Conservation (phyloP, 2,329 filamentous ascomycete genomes). For the Ophiosphaerella korrae region DNA sequence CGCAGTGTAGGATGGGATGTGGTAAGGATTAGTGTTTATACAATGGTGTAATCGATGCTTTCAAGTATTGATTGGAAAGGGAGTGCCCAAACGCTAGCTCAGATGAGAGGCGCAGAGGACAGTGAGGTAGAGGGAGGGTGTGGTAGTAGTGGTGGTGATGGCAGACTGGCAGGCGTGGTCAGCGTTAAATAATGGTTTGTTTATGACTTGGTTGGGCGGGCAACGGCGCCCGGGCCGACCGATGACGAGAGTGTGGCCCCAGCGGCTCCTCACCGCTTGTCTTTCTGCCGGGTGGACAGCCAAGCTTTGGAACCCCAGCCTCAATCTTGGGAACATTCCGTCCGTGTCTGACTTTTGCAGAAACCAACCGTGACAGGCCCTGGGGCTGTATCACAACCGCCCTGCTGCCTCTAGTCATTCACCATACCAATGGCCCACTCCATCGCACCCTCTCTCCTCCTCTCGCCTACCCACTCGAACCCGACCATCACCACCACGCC, state of each 20-base stretch:
- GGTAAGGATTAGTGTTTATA: conserved; percentile 47
- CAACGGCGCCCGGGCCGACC: conserved; percentile 14
- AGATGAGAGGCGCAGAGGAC: conserved; percentile 20
- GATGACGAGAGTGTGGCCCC: too few relatives aligned
- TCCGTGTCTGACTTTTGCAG: too few relatives aligned
- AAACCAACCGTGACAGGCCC: too few relatives aligned
- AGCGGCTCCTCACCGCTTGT: conserved; percentile 5
- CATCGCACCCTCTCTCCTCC: conserved; percentile 24
- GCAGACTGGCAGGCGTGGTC: conserved; percentile 25
- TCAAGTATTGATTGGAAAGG: conserved; percentile 46
- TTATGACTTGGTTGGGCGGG: conserved; percentile 41
- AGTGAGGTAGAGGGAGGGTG: conserved; percentile 17
- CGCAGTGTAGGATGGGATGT: conserved; percentile 29
- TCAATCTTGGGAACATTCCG: conserved; percentile 26
- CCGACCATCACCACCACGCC: conserved; percentile 40
- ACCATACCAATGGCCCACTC: conserved; percentile 39
- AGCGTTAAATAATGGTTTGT: conserved; percentile 43
- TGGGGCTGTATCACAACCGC: conserved; percentile 16
- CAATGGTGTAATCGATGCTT: conserved; percentile 47
- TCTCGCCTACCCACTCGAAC: conserved; percentile 22
- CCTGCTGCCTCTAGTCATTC: conserved; percentile 9
- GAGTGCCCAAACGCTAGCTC: conserved; percentile 20
- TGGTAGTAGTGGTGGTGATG: conserved; percentile 16
- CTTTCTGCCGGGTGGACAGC: conserved; percentile 13
- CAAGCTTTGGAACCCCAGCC: conserved; percentile 16